A percentile compares a stretch with the other conserved stretches of the same genome.
Conservation (phyloP, 164 flowering plant genomes). For the Nymphaea thermarum region DNA sequence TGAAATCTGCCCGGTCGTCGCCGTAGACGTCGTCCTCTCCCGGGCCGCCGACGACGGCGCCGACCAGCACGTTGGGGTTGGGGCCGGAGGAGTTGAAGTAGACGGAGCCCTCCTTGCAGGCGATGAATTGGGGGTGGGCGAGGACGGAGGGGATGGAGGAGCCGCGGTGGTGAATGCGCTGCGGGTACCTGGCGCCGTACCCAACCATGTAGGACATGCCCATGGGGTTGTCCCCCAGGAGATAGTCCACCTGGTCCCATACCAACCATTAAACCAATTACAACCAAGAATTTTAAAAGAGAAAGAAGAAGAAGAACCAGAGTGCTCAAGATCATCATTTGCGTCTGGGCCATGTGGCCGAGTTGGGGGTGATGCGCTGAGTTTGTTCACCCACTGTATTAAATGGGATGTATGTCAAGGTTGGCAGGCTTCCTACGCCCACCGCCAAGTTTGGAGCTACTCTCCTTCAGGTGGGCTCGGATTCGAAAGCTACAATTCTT, state of each 20-base stretch:
- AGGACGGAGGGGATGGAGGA: conserved; percentile 74
- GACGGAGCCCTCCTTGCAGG: conserved; percentile 66
- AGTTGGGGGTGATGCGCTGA: no score
- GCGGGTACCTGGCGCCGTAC: conserved; percentile 56
- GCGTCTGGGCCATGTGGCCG: no score
- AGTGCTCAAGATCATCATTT: no score
- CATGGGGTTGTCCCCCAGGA: conserved; percentile 75
- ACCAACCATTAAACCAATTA: not conserved
- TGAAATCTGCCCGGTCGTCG: conserved; percentile 66
- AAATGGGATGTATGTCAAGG: no score
- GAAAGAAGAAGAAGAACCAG: no score
- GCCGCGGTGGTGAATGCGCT: conserved; percentile 78
- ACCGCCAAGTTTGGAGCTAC: no score
- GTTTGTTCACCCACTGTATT: no score
- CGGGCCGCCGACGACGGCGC: conserved; percentile 87
- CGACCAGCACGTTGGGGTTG: conserved; percentile 59
- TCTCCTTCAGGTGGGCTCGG: no score
- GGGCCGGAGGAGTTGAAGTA: conserved; percentile 66
- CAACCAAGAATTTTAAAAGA: not conserved
- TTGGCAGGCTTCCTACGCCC: no score
- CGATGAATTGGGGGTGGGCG: conserved; percentile 55
- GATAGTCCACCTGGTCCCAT: conserved; percentile 58
- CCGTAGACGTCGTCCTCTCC: conserved; percentile 64
- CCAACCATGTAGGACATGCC: conserved; percentile 91
- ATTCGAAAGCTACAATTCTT: no score